These are phyloP conservation scores for Epichloe uncinata DNA, from an alignment of 2,329 filamentous ascomycete genomes.

Conservation along the genomic window DNA sequence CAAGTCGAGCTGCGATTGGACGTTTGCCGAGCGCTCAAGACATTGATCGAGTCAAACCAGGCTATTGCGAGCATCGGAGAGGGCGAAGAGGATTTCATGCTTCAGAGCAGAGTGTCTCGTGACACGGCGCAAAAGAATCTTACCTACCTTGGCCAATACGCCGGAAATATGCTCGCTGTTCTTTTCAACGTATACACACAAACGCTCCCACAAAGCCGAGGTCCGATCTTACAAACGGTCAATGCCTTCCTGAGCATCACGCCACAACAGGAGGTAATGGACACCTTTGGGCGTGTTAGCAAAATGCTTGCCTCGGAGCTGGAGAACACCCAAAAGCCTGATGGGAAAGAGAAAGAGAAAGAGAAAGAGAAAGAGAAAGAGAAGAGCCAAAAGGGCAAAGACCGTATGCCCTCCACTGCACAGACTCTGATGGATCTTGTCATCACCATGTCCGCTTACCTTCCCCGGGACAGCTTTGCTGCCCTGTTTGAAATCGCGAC, in stretches of 20 bases:
- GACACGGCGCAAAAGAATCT: constrained; percentile 66
- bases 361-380: constrained; percentile 38
- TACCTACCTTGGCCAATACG: constrained; percentile 62
- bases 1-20: constrained; percentile 79
- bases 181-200: constrained; percentile 99
- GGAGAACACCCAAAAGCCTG: constrained; percentile 33
- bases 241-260: constrained; percentile 90
- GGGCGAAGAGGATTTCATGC: constrained; percentile 56
- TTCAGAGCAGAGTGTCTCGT: constrained; percentile 68
- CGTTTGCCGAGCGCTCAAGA: constrained; percentile 75
- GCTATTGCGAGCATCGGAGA: constrained; percentile 58
- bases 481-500: constrained; percentile 78
- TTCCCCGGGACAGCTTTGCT: constrained; percentile 71
- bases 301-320: constrained; percentile 68
- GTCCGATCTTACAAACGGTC: constrained; percentile 84
- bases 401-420: constrained; percentile 78
- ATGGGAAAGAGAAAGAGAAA: constrained; percentile 47
- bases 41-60: constrained; percentile 83
- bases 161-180: constrained; percentile 83
- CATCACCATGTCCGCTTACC: constrained; percentile 88
- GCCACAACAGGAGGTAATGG: constrained; percentile 61
- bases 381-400: constrained; percentile 45
- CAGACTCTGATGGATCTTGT: constrained; percentile 95
- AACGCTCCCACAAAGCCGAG: constrained; percentile 82
- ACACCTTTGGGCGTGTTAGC: constrained; percentile 80